Evolutionary conservation across 148 eudicot species (phyloP), one percentile per base, ranked within the genome.

Genomic region (Polygonum aviculare): DNA sequence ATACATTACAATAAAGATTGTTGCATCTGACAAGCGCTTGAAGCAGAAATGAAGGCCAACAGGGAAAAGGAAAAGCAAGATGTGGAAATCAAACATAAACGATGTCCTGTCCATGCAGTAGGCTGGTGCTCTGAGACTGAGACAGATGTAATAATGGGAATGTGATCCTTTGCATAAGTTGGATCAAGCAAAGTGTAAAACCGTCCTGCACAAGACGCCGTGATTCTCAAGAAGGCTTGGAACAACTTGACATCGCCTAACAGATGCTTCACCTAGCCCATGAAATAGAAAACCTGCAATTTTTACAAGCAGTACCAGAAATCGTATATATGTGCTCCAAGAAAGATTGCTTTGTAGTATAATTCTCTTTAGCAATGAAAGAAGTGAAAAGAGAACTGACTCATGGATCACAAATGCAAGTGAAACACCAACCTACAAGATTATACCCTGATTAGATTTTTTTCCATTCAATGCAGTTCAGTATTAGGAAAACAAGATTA

Each of bases 51-150:
- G 92, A 18, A 95, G 78, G 75, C 97, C 98, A 22, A 97, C 97
- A 1, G 98, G 98, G 80, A 95, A 92, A 72, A 95, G 96, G 82
- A 95, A 82, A 44, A 94, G 90, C 74, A 94, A 80, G 76, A 94
- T 90, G 82, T 94, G 98, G 83, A 89, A 94, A 81, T 94, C 98
- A 83, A 94, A 94, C 98, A 94, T 94, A 86, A 94, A 94, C 26
- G 98, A 94, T 26, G 31, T 26, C 31, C 31, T 22, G 98, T 92
- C 98, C 98, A 94, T 48, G 98, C 98, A 35, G 98, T 94, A 26
- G 98, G 97, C 77, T 94, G 98, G 82, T 94, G 98, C 85, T 94
- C 31, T 26, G 31, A 26, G 31, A 26, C 98, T 79, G 98, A 94
- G 63, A 94, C 98, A 44, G 98, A 94, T 41, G 98, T 97, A 82